These are phyloP conservation scores for Sugiyamaella neomexicana DNA, from an alignment of 1,139 yeast species.

Conservation along the genomic window DNA sequence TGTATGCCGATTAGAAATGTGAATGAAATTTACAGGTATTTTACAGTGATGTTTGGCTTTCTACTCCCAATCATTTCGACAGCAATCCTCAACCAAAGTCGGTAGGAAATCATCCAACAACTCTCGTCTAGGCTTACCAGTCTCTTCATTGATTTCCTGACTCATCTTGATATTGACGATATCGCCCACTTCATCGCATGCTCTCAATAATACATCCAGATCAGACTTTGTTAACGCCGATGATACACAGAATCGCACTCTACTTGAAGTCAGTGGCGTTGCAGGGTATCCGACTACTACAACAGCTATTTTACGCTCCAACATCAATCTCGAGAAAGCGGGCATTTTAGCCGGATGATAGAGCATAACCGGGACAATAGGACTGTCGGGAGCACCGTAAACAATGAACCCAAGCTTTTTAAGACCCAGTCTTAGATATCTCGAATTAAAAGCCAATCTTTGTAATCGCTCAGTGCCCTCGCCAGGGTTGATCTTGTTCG, in stretches of 20 bases:
- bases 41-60: neutral
- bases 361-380: conserved; percentile 85
- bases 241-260: conserved; percentile 91
- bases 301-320: conserved; percentile 80
- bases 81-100: conserved; percentile 62
- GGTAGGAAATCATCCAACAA: conserved; percentile 72
- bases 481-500: conserved; percentile 83
- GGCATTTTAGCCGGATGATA: conserved; percentile 95
- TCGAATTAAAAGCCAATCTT: conserved; percentile 92
- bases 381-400: conserved; percentile 94
- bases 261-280: conserved; percentile 84
- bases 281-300: conserved; percentile 98
- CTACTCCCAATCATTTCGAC: conserved; percentile 15
- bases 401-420: conserved; percentile 91
- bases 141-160: conserved; percentile 33
- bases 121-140: conserved; percentile 68
- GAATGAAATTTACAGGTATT: neutral
- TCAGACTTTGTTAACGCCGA: conserved; percentile 92
- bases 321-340: conserved; percentile 79
- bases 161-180: conserved; percentile 71
- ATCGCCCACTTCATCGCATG: conserved; percentile 80
- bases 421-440: conserved; percentile 87
- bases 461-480: conserved; percentile 90
- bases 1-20: neutral
- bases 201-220: conserved; percentile 73